Base-by-base conservation (phyloP, 495 filamentous ascomycete genomes). In the Neurospora tetraspora region DNA sequence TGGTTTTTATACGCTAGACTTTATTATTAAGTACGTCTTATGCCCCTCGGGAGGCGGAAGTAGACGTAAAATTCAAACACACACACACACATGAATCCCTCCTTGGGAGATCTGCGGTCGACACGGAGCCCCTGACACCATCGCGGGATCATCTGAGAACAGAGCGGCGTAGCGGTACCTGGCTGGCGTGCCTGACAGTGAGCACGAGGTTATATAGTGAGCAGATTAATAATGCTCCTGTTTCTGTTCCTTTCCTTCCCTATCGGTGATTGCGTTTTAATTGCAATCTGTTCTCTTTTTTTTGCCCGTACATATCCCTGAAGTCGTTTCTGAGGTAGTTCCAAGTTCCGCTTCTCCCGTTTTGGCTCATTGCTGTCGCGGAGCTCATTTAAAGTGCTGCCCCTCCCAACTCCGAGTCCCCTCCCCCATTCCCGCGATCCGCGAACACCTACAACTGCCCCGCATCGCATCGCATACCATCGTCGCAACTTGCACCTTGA, bases 171-270 rank as follows among this genome's bases (percentile, higher is more conserved):
- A 61, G 53, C 53, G 27, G 53, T 18, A 61, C 53, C 53, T 61
- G 53, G 11, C 23, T 59, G 47, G 20, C 23, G 23, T 61, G 23
- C 27, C 53, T 65, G 27, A 65, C 14, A 65, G 27, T 65, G 31
- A 61, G 53, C 53, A 39, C 37, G 14, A 43, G 20, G 20, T 5
- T 1, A 23, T 6, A 10, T 12, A 23, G 42, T 71, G 73, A 74
- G 73, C 73, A 74, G 34, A 69, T 74, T 74, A 74, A 43, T 74
- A 74, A 39, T 70, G 6, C 61, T n/a, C n/a, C n/a, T 42, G 27
- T 36, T 27, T 10, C 43, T 45, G 8, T 45, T 4, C 0, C 47
- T 3, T 34, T 34, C 53, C 14, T 65, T 9, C 53, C 31, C 0
- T 65, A 18, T 65, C 18, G 18, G 53, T 65, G 14, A 65, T 31